These are phyloP conservation scores for Cutaneotrichosporon cutaneum DNA, from an alignment of 1,284 basidiomycete species.

Conservation along the genomic window DNA sequence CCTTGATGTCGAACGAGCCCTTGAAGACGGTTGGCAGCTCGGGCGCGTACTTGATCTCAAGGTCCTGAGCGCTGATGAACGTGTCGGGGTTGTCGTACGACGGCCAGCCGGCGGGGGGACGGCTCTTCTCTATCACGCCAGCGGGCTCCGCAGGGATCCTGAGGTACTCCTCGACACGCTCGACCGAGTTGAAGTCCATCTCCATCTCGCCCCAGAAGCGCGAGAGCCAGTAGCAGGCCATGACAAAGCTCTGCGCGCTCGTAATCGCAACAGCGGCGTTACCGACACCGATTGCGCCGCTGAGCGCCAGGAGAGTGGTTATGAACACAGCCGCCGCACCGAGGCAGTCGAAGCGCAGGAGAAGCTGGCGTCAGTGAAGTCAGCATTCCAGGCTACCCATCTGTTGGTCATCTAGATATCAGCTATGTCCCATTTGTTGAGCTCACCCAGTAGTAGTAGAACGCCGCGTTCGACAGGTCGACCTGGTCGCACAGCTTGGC, in stretches of 20 bases:
- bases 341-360: conserved; percentile 70
- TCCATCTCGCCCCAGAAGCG: conserved; percentile 53
- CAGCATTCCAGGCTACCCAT: conserved; percentile 23
- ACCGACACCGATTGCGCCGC: conserved; percentile 67
- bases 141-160: conserved; percentile 83
- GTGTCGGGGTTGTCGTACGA: conserved; percentile 52
- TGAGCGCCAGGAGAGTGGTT: conserved; percentile 72
- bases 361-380: conserved; percentile 23
- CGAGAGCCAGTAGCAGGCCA: conserved; percentile 52
- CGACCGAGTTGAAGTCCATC: conserved; percentile 70
- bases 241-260: conserved; percentile 52
- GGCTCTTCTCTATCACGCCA: conserved; percentile 63
- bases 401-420: conserved; percentile 10
- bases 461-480: conserved; percentile 60
- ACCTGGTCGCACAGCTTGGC: conserved; percentile 67
- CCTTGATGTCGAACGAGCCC: conserved; percentile 68
- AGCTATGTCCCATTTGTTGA: not conserved
- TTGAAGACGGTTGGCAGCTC: conserved; percentile 80
- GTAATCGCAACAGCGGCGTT: conserved; percentile 82
- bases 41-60: conserved; percentile 77
- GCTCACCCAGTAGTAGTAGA: conserved; percentile 51
- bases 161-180: conserved; percentile 84
- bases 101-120: conserved; percentile 82
- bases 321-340: conserved; percentile 72
- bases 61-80: conserved; percentile 65